phyloP scores from a whole-genome alignment of 2,329 filamentous ascomycete species.

The Pseudocercospora vitis region DNA sequence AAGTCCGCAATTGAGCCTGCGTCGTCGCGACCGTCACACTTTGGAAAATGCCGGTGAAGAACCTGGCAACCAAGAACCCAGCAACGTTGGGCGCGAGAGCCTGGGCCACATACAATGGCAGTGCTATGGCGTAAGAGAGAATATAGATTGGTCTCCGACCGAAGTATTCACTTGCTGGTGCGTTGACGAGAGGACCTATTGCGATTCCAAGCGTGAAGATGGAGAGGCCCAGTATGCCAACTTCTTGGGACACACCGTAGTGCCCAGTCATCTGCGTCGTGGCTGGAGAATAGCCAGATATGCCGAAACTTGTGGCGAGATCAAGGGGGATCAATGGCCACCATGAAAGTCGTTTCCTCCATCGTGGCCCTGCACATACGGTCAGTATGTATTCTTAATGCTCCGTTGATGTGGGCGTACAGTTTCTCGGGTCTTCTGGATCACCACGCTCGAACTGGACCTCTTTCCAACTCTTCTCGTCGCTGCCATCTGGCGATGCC shows the following conservation, averaged over 20 bases:
- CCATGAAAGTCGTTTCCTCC: constrained; percentile 18
- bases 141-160: constrained; percentile 32
- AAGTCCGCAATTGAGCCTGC: constrained; percentile 46
- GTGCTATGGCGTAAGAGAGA: constrained; percentile 43
- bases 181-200: constrained; percentile 47
- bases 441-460: constrained; percentile 8
- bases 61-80: constrained; percentile 44
- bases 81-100: constrained; percentile 45
- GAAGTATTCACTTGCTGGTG: constrained; percentile 49
- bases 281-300: constrained; percentile 44
- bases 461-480: constrained; percentile 1
- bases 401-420: neutral
- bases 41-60: constrained; percentile 45
- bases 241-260: constrained; percentile 44
- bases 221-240: constrained; percentile 40
- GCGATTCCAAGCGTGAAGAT: constrained; percentile 45
- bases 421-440: constrained; percentile 8
- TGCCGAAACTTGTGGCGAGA: constrained; percentile 65
- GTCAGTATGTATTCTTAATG: neutral
- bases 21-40: constrained; percentile 43
- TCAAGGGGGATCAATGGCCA: constrained; percentile 19
- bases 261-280: constrained; percentile 45
- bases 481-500: neutral
- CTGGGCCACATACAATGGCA: constrained; percentile 45
- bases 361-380: constrained; percentile 9